Base-by-base conservation (phyloP, 2,329 filamentous ascomycete genomes). In the Colletotrichum gloeosporioides region DNA sequence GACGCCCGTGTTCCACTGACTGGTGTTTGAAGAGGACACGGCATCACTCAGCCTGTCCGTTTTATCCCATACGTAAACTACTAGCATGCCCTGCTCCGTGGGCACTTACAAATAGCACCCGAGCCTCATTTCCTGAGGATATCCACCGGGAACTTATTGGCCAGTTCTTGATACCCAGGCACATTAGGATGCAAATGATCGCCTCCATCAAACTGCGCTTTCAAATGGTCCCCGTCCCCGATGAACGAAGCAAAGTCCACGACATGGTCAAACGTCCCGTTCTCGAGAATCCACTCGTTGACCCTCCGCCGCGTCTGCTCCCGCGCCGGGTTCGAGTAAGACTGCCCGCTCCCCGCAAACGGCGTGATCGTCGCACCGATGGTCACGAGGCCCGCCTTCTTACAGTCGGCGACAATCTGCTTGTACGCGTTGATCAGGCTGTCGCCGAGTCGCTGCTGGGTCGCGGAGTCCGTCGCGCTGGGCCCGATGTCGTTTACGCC, bases 401-500 rank as follows among this genome's bases (percentile, higher is more conserved):
- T 90, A 22, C 92, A 86, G 16, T 91, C 87, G 2, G 85, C 84
- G 4, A 88, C 87, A 36, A 94, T 92, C 78, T 92, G 90, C 72
- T 86, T 83, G 80, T 90, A 94, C 1, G 91, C 90, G n/a, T 85
- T 85, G 44, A 91, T 89, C 4, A 94, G 83, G 4, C 83, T 79
- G 69, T 88, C 87, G 16, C 87, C 90, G 12, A 92, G 84, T 5
- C 82, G 80, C 4, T 82, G 82, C 79, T 93, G 92, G 1, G 87
- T 86, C 1, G 81, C 82, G 2, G 83, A 63, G 27, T 89, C 88
- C 0, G 88, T 79, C 3, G 84, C 83, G 1, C 87, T 89, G 3
- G 82, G 85, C 5, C 92, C 93, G 72, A 95, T 93, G 79, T 94
- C 93, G 80, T 94, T 94, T 32, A 94, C 92, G 25, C 93, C 92